Base-by-base conservation (phyloP, 176 grass and related monocot genomes). In the Oropetium thomaeum region DNA sequence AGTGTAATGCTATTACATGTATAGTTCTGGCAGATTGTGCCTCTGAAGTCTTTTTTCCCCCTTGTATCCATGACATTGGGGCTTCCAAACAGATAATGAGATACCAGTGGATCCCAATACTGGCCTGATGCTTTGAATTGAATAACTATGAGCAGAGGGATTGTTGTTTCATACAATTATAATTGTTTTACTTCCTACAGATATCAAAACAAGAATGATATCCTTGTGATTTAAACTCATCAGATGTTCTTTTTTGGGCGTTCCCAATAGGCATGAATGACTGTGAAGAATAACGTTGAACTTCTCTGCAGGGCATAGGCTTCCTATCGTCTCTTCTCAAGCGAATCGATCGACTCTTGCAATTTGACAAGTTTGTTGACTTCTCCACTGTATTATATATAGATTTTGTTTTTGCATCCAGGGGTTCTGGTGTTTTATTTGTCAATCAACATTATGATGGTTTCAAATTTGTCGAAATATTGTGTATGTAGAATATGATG, bases 261-360 rank as follows among this genome's bases (percentile, higher is more conserved):
- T 67, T 62, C 20, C 28, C 52, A 67, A 48, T 83, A 67, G 27
- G 16, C 60, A 82, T 19, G 54, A 32, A 29, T 48, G 8, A 48
- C 10, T 63, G 11, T 35, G 6, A 40, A 15, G 20, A 76, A 65
- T 82, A 43, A 49, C 10, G 27, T 41, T 13, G 22, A n/a, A 7
- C 71, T 78, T 55, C 45, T 79, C 35, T 81, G 32, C 84, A 99
- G 96, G 85, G 84, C 55, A 79, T 90, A 63, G 52, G 80, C 44
- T 70, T 89, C 42, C 86, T 99, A 33, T 79, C 89, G 12, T 92
- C 87, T 59, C 89, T 99, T 76, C 91, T 99, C 59, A 99, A 99
- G 79, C 79, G 89, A 33, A 92, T 99, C 70, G 96, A 99, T 73
- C 84, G 87, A 63, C 84, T 99, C 35, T 62, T 99, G 70, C 91